Percentiles rank a stretch among this genome's conserved stretches.
Conservation (phyloP, 768 basidiomycete genomes). For the Russula brevipes region DNA sequence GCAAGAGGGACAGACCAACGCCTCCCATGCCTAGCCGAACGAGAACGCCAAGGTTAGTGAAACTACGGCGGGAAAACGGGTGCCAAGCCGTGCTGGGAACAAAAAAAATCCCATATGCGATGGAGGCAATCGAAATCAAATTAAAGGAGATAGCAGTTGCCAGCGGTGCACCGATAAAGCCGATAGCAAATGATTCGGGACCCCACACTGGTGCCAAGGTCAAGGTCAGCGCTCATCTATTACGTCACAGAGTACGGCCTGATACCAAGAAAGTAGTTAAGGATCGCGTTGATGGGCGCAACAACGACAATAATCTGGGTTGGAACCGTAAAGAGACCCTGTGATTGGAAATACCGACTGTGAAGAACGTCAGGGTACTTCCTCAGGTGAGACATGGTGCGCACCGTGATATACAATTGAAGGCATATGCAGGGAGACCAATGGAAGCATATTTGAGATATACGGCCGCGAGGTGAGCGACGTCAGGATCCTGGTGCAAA, state of each 20-base stretch:
- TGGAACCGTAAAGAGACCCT: constrained; percentile 80
- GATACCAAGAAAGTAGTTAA: constrained; percentile 82
- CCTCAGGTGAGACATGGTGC: not conserved
- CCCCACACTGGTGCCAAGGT: constrained; percentile 59
- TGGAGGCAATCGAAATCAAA: constrained; percentile 60
- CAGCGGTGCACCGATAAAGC: constrained; percentile 89
- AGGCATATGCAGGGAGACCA: constrained; percentile 72
- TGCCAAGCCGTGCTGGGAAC: constrained; percentile 77
- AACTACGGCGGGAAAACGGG: constrained; percentile 58
- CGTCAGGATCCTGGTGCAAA: constrained; percentile 76
- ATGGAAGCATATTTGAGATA: constrained; percentile 75
- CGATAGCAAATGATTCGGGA: constrained; percentile 67
- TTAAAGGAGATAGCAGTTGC: constrained; percentile 88
- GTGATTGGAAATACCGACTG: constrained; percentile 77
- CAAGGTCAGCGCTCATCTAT: constrained; percentile 6
- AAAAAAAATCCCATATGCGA: constrained; percentile 58
- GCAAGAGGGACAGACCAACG: constrained; percentile 43
- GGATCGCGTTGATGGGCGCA: constrained; percentile 77
- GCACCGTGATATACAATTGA: constrained; percentile 51
- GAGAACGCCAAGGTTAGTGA: constrained; percentile 63
- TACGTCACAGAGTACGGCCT: not conserved
- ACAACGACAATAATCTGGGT: constrained; percentile 77
- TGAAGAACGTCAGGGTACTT: not conserved
- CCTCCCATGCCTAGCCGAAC: constrained; percentile 78
- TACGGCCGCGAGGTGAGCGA: constrained; percentile 66